phyloP scores from a whole-genome alignment of 2,329 filamentous ascomycete species.

The Aspergillus quadricinctus region DNA sequence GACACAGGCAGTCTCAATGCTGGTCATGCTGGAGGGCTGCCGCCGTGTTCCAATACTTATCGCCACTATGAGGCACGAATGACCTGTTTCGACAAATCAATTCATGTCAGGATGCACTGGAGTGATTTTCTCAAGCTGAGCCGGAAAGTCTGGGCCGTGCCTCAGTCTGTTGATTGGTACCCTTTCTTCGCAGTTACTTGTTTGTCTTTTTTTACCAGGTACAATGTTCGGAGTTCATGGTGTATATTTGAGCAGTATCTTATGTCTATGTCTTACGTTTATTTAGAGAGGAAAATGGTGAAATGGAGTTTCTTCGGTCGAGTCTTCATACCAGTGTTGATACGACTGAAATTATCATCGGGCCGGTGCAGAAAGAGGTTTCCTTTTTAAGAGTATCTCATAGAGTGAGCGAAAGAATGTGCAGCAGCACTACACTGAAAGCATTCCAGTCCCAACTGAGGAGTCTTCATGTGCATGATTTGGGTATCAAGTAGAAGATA shows the following conservation, averaged over 20 bases:
- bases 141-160: background rate
- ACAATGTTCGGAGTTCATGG: slow-evolving; percentile 1
- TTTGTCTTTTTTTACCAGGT: background rate
- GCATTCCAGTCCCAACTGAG: background rate
- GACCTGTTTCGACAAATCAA: background rate
- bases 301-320: slow-evolving; percentile 10
- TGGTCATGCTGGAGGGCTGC: slow-evolving; percentile 11
- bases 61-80: slow-evolving; percentile 10
- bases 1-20: slow-evolving; percentile 1
- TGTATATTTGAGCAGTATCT: background rate
- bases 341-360: background rate
- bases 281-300: slow-evolving; percentile 12
- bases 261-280: background rate
- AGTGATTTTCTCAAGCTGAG: background rate
- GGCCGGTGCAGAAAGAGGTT: background rate
- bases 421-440: background rate
- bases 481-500: slow-evolving; percentile 15
- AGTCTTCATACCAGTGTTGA: background rate
- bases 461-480: slow-evolving; percentile 3
- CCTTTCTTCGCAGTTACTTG: background rate
- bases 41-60: background rate
- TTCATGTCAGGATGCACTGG: background rate
- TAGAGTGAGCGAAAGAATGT: background rate
- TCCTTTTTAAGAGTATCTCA: background rate
- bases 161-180: background rate